A percentile compares a stretch with the other conserved stretches of the same genome.
phyloP scores from a whole-genome alignment of 73 alveolate genomes.

The Breviolum minutum region DNA sequence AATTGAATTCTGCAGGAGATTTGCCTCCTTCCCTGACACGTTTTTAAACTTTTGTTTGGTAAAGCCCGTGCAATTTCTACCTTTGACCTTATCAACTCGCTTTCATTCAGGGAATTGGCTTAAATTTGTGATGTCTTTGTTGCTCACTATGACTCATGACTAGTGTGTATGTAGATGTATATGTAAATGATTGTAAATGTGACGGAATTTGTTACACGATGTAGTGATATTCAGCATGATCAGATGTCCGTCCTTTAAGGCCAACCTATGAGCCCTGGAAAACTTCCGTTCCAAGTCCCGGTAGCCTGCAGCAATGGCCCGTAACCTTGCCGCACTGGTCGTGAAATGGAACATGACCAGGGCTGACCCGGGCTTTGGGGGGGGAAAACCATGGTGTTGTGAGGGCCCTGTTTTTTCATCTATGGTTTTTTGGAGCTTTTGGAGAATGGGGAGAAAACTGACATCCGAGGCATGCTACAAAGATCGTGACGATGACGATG shows the following conservation, averaged over 20 bases:
- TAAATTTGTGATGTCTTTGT: no score
- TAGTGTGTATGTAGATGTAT: no score
- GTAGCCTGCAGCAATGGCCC: slow-evolving; percentile 61
- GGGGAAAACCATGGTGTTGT: no score
- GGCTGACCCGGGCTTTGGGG: not conserved
- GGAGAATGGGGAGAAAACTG: not conserved
- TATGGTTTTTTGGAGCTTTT: not conserved
- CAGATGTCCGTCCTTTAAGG: not conserved
- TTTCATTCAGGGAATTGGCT: no score
- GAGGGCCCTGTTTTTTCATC: no score
- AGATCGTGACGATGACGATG: slow-evolving; percentile 76
- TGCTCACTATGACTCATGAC: no score
- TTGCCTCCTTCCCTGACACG: not conserved
- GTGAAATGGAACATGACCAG: not conserved
- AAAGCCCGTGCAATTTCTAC: no score
- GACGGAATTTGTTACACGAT: not conserved
- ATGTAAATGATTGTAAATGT: no score
- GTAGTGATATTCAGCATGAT: no score
- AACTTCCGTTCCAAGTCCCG: slow-evolving; percentile 50
- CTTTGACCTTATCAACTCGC: no score
- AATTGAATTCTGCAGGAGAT: not conserved
- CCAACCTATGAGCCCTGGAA: slow-evolving; percentile 75
- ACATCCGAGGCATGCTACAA: slow-evolving; percentile 70
- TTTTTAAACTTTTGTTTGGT: not conserved
- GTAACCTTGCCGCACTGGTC: not conserved